phyloP scores from a whole-genome alignment of 495 filamentous ascomycete species.

The Pseudomonodictys pantanalensis region DNA sequence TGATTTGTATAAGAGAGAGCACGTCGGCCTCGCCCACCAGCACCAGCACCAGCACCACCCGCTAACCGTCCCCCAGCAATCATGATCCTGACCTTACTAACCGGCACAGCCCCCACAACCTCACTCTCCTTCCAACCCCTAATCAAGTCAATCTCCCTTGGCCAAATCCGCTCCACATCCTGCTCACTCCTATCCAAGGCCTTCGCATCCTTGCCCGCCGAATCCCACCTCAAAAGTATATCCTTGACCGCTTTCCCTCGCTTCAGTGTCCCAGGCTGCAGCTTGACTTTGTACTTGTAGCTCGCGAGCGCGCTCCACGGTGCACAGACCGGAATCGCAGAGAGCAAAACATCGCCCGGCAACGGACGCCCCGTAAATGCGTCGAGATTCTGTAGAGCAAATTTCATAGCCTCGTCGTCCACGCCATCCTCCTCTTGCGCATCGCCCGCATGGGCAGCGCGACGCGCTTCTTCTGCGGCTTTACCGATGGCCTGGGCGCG shows the following conservation, averaged over 20 bases:
- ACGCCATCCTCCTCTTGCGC: slow-evolving; percentile 43
- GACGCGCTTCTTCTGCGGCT: slow-evolving; percentile 59
- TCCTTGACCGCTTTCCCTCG: slow-evolving; percentile 94
- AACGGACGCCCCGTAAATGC: slow-evolving; percentile 72
- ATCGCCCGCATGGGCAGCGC: slow-evolving; percentile 45
- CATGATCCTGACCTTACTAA: slow-evolving; percentile 83
- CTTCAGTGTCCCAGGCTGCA: slow-evolving; percentile 87
- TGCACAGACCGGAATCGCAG: slow-evolving; percentile 84
- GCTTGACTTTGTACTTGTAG: slow-evolving; percentile 86
- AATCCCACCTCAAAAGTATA: slow-evolving; percentile 71
- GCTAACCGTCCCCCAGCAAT: slow-evolving; percentile 48
- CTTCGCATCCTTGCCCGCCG: slow-evolving; percentile 49
- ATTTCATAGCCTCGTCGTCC: slow-evolving; percentile 53
- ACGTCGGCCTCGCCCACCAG: slow-evolving; percentile 49
- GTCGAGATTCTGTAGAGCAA: slow-evolving; percentile 61
- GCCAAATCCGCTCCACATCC: slow-evolving; percentile 76
- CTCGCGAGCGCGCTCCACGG: slow-evolving; percentile 76
- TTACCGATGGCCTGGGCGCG: slow-evolving; percentile 60
- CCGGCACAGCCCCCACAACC: slow-evolving; percentile 75
- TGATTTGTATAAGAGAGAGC: no score
- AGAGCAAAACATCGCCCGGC: slow-evolving; percentile 82
- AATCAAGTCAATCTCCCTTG: slow-evolving; percentile 76
- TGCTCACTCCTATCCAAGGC: slow-evolving; percentile 53
- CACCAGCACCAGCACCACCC: slow-evolving; percentile 45
- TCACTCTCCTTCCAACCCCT: slow-evolving; percentile 77